phyloP scores from a whole-genome alignment of 176 grass and related monocot genomes.

The Oropetium thomaeum region DNA sequence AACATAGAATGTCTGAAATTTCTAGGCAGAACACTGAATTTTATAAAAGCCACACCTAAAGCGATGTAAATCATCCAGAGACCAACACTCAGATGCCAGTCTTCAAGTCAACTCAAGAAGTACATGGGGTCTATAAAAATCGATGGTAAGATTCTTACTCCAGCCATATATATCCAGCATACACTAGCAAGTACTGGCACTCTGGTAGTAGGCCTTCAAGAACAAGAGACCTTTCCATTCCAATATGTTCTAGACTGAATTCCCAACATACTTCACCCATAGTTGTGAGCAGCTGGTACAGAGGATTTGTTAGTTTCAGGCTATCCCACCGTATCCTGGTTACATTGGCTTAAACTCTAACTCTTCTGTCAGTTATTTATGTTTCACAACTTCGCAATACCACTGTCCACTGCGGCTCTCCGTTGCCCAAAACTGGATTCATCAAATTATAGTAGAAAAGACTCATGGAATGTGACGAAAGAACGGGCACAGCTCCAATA shows the following conservation, averaged over 20 bases:
- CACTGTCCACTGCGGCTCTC: neutral
- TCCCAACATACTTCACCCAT: neutral
- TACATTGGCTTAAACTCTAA: neutral
- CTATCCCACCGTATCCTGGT: neutral
- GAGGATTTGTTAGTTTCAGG: neutral
- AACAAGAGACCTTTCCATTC: neutral
- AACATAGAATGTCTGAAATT: conserved; percentile 6
- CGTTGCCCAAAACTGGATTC: neutral
- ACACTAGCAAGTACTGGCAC: neutral
- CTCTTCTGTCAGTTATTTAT: neutral
- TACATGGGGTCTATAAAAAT: neutral
- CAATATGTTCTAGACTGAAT: neutral
- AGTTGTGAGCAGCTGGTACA: neutral
- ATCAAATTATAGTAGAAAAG: neutral
- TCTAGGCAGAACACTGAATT: neutral
- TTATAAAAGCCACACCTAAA: too few species aligned
- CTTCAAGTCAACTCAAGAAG: too few species aligned
- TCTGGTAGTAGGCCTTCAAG: neutral
- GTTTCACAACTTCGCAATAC: neutral
- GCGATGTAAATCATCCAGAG: too few species aligned
- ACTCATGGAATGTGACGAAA: neutral
- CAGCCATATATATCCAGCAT: neutral
- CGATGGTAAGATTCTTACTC: neutral
- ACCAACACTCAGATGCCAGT: too few species aligned
- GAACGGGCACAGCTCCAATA: neutral